phyloP scores from a whole-genome alignment of 2,329 filamentous ascomycete species.

The Sporothrix inflata region DNA sequence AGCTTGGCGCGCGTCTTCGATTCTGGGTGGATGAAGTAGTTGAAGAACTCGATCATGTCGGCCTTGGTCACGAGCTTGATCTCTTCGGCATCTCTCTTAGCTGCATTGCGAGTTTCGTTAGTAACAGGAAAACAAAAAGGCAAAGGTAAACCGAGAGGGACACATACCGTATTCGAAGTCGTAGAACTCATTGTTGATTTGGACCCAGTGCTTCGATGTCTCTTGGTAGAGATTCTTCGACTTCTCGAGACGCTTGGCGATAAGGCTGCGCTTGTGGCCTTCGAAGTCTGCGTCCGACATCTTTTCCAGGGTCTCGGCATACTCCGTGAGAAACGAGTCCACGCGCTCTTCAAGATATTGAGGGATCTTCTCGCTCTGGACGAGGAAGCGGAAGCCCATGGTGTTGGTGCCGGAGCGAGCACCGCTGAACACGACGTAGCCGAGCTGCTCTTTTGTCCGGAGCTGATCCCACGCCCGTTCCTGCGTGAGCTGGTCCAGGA shows the following conservation, averaged over 20 bases:
- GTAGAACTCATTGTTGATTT: slow-evolving; percentile 83
- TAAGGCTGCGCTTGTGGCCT: slow-evolving; percentile 83
- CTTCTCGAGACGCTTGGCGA: slow-evolving; percentile 86
- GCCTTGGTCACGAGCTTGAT: slow-evolving; percentile 76
- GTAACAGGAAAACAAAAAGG: neutral
- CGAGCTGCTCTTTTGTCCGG: slow-evolving; percentile 94
- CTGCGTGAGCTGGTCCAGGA: slow-evolving; percentile 87
- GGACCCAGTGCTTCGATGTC: slow-evolving; percentile 78
- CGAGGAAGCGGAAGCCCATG: slow-evolving; percentile 83
- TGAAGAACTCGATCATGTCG: slow-evolving; percentile 80
- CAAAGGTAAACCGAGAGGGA: slow-evolving; percentile 49
- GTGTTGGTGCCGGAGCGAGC: slow-evolving; percentile 72
- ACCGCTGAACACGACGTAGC: slow-evolving; percentile 92
- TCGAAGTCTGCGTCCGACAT: slow-evolving; percentile 89
- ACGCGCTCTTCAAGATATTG: slow-evolving; percentile 86
- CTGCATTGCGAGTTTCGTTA: slow-evolving; percentile 45
- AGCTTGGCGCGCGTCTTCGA: slow-evolving; percentile 79
- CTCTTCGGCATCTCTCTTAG: slow-evolving; percentile 73
- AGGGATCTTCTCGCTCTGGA: slow-evolving; percentile 87
- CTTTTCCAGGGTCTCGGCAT: slow-evolving; percentile 65
- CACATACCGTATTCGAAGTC: slow-evolving; percentile 79
- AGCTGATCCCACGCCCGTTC: slow-evolving; percentile 95
- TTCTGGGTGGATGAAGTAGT: slow-evolving; percentile 71
- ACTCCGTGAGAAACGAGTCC: slow-evolving; percentile 76
- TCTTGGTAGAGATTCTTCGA: slow-evolving; percentile 90